Base-by-base conservation (phyloP, 495 filamentous ascomycete species). In the Penicillium subrubescens region DNA sequence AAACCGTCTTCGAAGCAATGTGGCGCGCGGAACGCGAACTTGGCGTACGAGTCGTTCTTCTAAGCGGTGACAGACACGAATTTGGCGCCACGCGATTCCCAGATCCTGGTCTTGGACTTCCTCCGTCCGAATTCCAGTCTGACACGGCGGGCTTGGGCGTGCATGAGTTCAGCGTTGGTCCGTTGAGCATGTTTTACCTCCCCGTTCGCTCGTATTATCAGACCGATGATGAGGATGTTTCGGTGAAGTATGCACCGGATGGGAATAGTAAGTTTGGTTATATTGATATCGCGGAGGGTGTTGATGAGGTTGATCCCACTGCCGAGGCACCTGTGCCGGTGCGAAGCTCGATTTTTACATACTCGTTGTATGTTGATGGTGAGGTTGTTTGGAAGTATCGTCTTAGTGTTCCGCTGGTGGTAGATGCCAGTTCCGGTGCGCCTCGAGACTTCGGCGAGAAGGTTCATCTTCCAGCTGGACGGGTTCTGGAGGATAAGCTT, bases 201-300 rank as follows among this genome's bases (percentile, higher is more conserved):
- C 95, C 95, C 1, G 76, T 92, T n/a, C 84, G 89, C 6, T 92
- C 93, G 2, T 99, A 97, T 72, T 69, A 76, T 44, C 90, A 96
- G 74, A 86, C 80, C 2, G 92, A 95, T 70, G 78, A 83, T 0
- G 89, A 93, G 65, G 94, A 97, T 73, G 82, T 94, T 6, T 73
- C 84, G 62, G 82, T 97, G 56, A 94, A 96, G 85, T 96, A 97
- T 66, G 85, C 92, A 29, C 90, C 95, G 0, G 85, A 87, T 70
- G 95, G 95, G 1, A 95, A 96, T 71, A 90, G 86, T 56, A 99
- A 99, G 73, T 94, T 96, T 70, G 94, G 94, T 1, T 87, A 90
- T 1, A 83, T 99, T n/a, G 90, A 92, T 33, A 92, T 99, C 51
- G 86, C 88, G 59, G 87, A 87, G 43, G 79, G 81, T 31, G 82